These are phyloP conservation scores for Colletotrichum sp. DNA, from an alignment of 2,329 filamentous ascomycete genomes.

Conservation along the genomic window DNA sequence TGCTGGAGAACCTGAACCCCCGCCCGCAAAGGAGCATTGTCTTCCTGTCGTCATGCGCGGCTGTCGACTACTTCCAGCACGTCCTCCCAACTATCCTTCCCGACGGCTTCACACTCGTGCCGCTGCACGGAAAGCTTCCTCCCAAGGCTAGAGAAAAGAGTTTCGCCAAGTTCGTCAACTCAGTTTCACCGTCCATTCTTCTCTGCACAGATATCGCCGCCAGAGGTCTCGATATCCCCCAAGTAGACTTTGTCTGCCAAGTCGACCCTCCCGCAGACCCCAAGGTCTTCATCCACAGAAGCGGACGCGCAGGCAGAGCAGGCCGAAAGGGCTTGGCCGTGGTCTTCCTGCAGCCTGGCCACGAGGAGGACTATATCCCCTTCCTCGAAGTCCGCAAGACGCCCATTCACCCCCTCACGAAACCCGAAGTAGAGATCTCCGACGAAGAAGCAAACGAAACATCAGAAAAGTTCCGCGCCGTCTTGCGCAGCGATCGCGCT, in stretches of 20 bases:
- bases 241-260: slow-evolving; percentile 90
- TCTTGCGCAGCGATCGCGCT: slow-evolving; percentile 57
- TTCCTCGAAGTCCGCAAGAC: slow-evolving; percentile 90
- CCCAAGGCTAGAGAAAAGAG: slow-evolving; percentile 89
- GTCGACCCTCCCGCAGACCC: slow-evolving; percentile 84
- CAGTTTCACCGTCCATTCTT: slow-evolving; percentile 78
- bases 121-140: slow-evolving; percentile 91
- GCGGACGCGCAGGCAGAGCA: slow-evolving; percentile 88
- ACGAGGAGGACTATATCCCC: slow-evolving; percentile 87
- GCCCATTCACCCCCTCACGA: slow-evolving; percentile 70
- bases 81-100: slow-evolving; percentile 78
- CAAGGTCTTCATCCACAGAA: slow-evolving; percentile 93
- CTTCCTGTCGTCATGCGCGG: slow-evolving; percentile 92
- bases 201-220: slow-evolving; percentile 93
- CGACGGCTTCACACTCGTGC: slow-evolving; percentile 71
- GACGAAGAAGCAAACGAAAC: slow-evolving; percentile 64
- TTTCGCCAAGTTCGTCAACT: slow-evolving; percentile 79
- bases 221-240: slow-evolving; percentile 87
- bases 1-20: slow-evolving; percentile 74
- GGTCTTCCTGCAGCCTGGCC: slow-evolving; percentile 82
- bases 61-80: slow-evolving; percentile 92
- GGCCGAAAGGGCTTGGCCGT: slow-evolving; percentile 85
- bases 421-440: slow-evolving; percentile 61
- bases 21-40: slow-evolving; percentile 85
- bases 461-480: slow-evolving; percentile 65